Conservation (phyloP, 2,329 filamentous ascomycete species). For the Botrytis galanthina region DNA sequence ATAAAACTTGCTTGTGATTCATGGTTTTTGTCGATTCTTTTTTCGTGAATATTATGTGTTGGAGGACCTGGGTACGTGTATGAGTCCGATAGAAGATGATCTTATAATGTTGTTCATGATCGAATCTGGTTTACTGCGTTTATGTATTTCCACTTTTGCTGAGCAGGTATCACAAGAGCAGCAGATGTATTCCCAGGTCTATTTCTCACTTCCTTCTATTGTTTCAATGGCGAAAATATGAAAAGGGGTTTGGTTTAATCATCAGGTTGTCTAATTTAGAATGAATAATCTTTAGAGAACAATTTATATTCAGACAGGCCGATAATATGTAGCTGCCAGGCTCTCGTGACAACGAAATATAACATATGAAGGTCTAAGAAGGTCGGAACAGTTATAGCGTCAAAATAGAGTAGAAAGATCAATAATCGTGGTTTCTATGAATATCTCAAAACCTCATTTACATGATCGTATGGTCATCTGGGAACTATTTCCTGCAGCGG, state of each 20-base stretch:
- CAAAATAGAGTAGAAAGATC: background rate
- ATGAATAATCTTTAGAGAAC: background rate
- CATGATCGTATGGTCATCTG: background rate
- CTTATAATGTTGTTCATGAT: too few species aligned
- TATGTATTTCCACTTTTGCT: rapidly evolving
- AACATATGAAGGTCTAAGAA: background rate
- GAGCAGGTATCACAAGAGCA: background rate
- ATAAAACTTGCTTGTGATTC: too few species aligned
- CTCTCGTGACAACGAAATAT: background rate
- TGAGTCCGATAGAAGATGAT: background rate
- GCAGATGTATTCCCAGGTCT: rapidly evolving
- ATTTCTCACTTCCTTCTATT: too few species aligned
- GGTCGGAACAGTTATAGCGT: background rate
- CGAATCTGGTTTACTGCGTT: too few species aligned
- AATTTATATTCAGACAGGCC: background rate
- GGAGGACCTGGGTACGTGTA: background rate
- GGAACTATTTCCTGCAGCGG: background rate
- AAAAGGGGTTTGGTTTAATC: rapidly evolving
- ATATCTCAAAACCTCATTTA: rapidly evolving
- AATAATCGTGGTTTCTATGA: rapidly evolving
- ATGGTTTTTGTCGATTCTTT: background rate
- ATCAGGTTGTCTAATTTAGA: background rate
- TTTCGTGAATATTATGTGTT: background rate
- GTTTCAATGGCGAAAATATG: background rate
- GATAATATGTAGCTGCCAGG: background rate